These are phyloP conservation scores for Saturnispora diversa DNA, from an alignment of 805 yeast species.

Conservation along the genomic window DNA sequence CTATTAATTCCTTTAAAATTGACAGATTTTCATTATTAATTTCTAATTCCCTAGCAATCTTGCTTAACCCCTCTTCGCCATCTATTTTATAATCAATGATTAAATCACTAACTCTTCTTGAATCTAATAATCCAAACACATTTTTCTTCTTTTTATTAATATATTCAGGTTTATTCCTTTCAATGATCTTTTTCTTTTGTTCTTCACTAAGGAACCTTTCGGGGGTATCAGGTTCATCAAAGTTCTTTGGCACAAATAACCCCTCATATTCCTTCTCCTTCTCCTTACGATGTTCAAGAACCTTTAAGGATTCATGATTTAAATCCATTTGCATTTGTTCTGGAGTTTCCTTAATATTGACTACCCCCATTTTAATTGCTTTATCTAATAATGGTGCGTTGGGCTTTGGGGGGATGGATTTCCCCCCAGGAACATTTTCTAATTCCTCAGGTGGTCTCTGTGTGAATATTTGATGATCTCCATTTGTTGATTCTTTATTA, in stretches of 20 bases:
- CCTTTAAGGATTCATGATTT: slow-evolving; percentile 20
- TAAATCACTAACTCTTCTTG: slow-evolving; percentile 17
- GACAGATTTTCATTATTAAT: slow-evolving; percentile 15
- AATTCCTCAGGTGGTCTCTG: slow-evolving; percentile 15
- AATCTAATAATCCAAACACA: slow-evolving; percentile 16
- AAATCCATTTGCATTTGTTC: slow-evolving; percentile 10
- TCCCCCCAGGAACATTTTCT: slow-evolving; percentile 5
- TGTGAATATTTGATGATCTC: slow-evolving; percentile 14
- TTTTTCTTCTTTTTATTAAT: slow-evolving; percentile 9
- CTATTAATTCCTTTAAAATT: slow-evolving; percentile 16
- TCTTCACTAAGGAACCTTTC: slow-evolving; percentile 17
- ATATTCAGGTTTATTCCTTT: slow-evolving; percentile 10
- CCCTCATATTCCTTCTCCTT: slow-evolving; percentile 20
- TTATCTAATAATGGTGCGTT: slow-evolving; percentile 9
- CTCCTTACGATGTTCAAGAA: slow-evolving; percentile 20
- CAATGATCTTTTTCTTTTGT: slow-evolving; percentile 9
- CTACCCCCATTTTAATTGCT: slow-evolving; percentile 23
- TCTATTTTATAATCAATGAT: slow-evolving; percentile 18
- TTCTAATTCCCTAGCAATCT: slow-evolving; percentile 11
- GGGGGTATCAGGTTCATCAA: slow-evolving; percentile 17
- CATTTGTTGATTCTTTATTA: background rate
- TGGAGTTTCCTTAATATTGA: slow-evolving; percentile 16
- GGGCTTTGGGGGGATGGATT: no score
- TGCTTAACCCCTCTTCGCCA: slow-evolving; percentile 8
- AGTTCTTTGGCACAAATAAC: slow-evolving; percentile 13